These are phyloP conservation scores for Penstemon newberryi DNA, from an alignment of 257 asterid species.

Conservation along the genomic window DNA sequence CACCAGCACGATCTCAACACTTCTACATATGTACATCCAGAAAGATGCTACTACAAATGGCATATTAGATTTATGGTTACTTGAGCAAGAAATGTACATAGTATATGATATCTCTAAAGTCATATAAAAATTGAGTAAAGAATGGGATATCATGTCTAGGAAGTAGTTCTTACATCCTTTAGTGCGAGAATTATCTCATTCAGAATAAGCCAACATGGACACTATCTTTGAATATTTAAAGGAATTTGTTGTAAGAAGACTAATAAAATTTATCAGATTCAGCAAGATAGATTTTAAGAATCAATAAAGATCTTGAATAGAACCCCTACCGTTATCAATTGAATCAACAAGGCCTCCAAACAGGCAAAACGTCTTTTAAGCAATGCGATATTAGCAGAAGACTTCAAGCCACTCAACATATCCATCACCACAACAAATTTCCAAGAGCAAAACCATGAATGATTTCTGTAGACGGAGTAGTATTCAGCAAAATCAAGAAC, in stretches of 20 bases:
- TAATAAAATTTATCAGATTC: conserved; percentile 4
- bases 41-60: not conserved
- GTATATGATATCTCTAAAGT: not conserved
- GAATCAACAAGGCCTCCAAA: conserved; percentile 68
- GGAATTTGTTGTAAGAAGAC: not conserved
- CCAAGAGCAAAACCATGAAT: conserved; percentile 65
- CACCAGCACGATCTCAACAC: not conserved
- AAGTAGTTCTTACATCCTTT: conserved; percentile 75
- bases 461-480: conserved; percentile 53
- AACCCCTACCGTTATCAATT: conserved; percentile 63
- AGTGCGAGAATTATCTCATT: conserved; percentile 82
- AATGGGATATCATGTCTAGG: conserved; percentile 12
- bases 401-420: conserved; percentile 56
- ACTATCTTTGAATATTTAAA: not conserved
- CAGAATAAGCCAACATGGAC: conserved; percentile 39
- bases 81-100: not conserved
- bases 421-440: conserved; percentile 65
- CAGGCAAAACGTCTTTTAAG: conserved; percentile 68
- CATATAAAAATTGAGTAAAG: conserved; percentile 1
- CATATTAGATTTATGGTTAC: not conserved
- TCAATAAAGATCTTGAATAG: conserved; percentile 3
- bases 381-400: conserved; percentile 50
- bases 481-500: conserved; percentile 24
- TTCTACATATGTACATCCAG: not conserved
- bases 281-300: conserved; percentile 16